These are phyloP conservation scores for Mycena belliarum DNA, from an alignment of 768 basidiomycete species.

Conservation along the genomic window DNA sequence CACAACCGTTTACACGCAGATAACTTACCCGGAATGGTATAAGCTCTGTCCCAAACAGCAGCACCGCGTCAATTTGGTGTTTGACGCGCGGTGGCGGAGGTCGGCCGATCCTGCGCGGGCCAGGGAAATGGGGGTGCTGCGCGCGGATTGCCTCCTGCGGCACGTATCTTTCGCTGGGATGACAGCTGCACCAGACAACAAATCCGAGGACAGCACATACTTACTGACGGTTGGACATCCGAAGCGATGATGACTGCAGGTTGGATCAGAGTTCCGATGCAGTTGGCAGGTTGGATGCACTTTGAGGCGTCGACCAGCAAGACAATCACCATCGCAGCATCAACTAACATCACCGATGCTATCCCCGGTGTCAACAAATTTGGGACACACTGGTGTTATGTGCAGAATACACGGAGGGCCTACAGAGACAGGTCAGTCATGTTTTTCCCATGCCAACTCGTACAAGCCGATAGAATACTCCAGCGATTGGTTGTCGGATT, in stretches of 20 bases:
- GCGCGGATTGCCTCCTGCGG: constrained; percentile 50
- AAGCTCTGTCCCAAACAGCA: constrained; percentile 42
- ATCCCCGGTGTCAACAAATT: neutral
- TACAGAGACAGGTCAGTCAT: constrained; percentile 12
- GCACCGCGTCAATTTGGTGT: constrained; percentile 23
- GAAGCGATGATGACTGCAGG: constrained; percentile 16
- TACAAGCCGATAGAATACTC: constrained; percentile 39
- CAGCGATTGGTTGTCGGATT: constrained; percentile 2
- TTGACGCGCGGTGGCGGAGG: constrained; percentile 40
- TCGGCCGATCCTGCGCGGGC: constrained; percentile 36
- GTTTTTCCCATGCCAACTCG: constrained; percentile 32
- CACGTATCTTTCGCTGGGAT: constrained; percentile 48
- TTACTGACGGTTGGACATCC: constrained; percentile 48
- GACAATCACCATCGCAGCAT: neutral
- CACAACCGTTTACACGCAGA: constrained; percentile 17
- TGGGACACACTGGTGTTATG: neutral
- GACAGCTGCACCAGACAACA: neutral
- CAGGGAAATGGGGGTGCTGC: constrained; percentile 43
- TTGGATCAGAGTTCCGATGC: neutral
- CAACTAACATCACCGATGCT: neutral
- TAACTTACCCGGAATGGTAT: constrained; percentile 46
- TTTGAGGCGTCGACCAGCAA: neutral
- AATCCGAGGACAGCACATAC: constrained; percentile 34
- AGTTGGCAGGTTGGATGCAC: neutral
- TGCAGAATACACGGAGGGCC: too few relatives aligned